phyloP scores from a whole-genome alignment of 2,329 filamentous ascomycete genomes.

The Ophiostoma quercus region DNA sequence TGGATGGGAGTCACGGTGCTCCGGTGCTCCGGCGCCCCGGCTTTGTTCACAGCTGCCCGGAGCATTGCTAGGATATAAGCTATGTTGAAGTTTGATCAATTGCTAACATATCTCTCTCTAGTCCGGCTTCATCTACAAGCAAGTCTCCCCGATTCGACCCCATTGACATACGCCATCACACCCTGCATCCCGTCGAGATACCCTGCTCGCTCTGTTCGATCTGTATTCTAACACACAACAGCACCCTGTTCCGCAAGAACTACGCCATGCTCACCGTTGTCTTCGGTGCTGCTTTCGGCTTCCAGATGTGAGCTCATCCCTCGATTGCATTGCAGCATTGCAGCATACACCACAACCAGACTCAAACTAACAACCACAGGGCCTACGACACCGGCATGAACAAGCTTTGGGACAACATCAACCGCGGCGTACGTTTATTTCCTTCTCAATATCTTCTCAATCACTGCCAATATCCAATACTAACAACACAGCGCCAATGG shows the following conservation, averaged over 20 bases:
- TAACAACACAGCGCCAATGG: constrained; percentile 78
- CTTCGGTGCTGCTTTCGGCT: constrained; percentile 81
- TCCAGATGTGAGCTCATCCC: constrained; percentile 72
- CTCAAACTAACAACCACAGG: constrained; percentile 44
- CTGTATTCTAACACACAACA: constrained; percentile 38
- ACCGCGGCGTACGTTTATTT: constrained; percentile 69
- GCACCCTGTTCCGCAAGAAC: constrained; percentile 81
- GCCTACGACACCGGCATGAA: constrained; percentile 77
- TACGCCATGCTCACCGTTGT: constrained; percentile 79
- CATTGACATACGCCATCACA: background rate
- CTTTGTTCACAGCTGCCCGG: background rate
- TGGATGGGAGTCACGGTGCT: background rate
- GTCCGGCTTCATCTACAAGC: constrained; percentile 54
- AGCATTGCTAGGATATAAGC: background rate
- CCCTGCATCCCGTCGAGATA: background rate
- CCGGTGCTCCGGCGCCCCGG: background rate
- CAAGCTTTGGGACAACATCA: constrained; percentile 83
- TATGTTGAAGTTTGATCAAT: background rate
- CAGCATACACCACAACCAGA: background rate
- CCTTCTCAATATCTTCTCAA: no score
- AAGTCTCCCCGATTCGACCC: constrained; percentile 36
- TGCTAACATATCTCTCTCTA: constrained; percentile 33
- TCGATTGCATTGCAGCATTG: background rate
- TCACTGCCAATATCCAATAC: background rate
- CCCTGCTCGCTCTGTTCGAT: background rate